These are phyloP conservation scores for Eragrostis curvula DNA, from an alignment of 176 grass and related monocot species.

Conservation along the genomic window DNA sequence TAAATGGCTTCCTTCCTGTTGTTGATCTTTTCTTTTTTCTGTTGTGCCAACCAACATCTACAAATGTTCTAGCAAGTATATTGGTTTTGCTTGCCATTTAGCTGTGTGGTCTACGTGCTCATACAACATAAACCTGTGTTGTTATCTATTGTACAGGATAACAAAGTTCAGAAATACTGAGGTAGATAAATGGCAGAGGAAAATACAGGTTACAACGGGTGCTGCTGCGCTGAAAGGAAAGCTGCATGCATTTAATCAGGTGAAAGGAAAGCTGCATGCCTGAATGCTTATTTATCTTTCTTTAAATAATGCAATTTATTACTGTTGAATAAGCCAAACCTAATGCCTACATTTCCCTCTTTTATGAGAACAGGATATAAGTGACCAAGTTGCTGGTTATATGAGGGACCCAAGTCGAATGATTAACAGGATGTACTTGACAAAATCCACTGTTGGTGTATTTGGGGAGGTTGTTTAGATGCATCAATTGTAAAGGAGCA, in stretches of 20 bases:
- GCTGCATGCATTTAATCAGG: constrained; percentile 96
- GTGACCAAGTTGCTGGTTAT: constrained; percentile 80
- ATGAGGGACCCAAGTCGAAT: constrained; percentile 98
- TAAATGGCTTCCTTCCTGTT: not conserved
- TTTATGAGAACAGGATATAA: constrained; percentile 68
- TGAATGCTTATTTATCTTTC: constrained; percentile 31
- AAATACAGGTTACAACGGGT: constrained; percentile 86
- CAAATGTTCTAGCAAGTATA: not conserved
- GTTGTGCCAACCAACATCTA: constrained; percentile 7
- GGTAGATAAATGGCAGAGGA: constrained; percentile 97
- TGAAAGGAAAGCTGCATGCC: constrained; percentile 80
- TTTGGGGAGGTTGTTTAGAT: constrained; percentile 73
- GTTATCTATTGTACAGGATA: constrained; percentile 59
- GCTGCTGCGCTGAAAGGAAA: constrained; percentile 91
- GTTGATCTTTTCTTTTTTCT: not conserved
- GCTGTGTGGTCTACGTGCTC: not conserved
- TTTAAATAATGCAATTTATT: constrained; percentile 23
- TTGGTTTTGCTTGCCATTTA: not conserved
- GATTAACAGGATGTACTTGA: constrained; percentile 87
- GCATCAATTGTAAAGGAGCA: constrained; percentile 10
- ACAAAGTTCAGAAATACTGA: constrained; percentile 69
- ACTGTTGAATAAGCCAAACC: not conserved
- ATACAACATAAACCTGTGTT: not conserved
- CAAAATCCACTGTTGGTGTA: constrained; percentile 60
- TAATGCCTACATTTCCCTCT: constrained; percentile 14